Base-by-base conservation (phyloP, 345 rosid genomes). In the Populus nigra region DNA sequence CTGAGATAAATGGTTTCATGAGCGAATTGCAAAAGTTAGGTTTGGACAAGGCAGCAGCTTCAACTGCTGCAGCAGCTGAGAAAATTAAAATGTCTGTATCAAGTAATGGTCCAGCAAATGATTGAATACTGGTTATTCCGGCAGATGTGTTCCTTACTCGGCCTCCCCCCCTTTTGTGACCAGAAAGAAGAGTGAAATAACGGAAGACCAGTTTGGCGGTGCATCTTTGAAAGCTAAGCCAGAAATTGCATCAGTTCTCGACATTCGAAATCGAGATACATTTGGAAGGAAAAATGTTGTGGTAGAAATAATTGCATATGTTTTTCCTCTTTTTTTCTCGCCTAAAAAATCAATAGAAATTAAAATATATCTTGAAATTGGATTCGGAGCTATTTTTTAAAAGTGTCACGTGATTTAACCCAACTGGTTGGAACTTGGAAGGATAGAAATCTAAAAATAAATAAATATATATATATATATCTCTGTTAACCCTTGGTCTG, bases 11-110 rank as follows among this genome's bases (percentile, higher is more conserved):
- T 73, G 94, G 95, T 6, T 93, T 95, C 87, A 68, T 83, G 49
- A 85, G 75, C 9, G 96, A 90, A 89, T 85, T 91, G 57, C 96
- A 86, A 78, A 89, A 90, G 72, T 1, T 95, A 84, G 93, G 97
- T 33, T 83, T 95, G 77, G 90, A 87, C 68, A 65, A 88, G 77
- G 98, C 93, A 59, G 98, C 94, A 69, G 84, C 93, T 39, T 88
- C 91, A 47, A 94, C 92, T 3, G 88, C 90, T 8, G 85, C 68
- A 59, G 90, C 91, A 31, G 92, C 88, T 57, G 93, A 87, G 72
- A 89, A 88, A 78, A 80, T 61, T 9, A 55, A 69, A 50, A 71
- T 50, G 57, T 50, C 45, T 0, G 75, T 79, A 76, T 50, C 45
- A 57, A 3, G 29, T 5, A 35, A 22, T 15, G 63, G 65, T 81